Percentiles rank a stretch among this genome's conserved stretches.
phyloP scores from a whole-genome alignment of 305 asterid species.

The Stenogyne calaminthoides region DNA sequence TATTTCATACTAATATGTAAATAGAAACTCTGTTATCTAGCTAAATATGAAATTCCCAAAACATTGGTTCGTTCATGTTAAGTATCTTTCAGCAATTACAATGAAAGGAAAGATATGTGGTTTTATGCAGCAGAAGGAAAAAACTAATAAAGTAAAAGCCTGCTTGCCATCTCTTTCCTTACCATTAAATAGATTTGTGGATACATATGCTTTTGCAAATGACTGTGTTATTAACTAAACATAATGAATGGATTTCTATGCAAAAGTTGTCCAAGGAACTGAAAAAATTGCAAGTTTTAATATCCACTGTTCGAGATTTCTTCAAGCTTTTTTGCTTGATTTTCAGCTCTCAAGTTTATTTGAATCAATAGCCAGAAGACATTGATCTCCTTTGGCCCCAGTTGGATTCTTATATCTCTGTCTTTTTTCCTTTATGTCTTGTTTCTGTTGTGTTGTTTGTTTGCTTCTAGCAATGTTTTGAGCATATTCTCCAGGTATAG shows the following conservation, averaged over 20 bases:
- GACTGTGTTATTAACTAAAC: background rate
- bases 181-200: background rate
- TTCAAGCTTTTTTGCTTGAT: background rate
- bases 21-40: slow-evolving; percentile 1
- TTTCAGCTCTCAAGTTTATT: background rate
- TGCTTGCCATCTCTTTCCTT: background rate
- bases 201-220: background rate
- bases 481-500: background rate
- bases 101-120: background rate
- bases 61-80: background rate
- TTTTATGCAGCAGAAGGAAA: slow-evolving; percentile 1
- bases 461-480: background rate
- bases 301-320: background rate
- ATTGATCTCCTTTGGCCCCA: background rate
- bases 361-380: background rate
- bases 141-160: background rate
- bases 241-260: background rate
- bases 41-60: background rate
- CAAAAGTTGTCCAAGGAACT: background rate
- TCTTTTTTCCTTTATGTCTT: background rate
- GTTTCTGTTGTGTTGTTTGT: background rate
- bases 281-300: slow-evolving; percentile 14
- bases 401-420: background rate
- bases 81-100: background rate
- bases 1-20: background rate